Evolutionary conservation across 208 protist species (phyloP).

Genomic region (Trypanosomatidae sp.): DNA sequence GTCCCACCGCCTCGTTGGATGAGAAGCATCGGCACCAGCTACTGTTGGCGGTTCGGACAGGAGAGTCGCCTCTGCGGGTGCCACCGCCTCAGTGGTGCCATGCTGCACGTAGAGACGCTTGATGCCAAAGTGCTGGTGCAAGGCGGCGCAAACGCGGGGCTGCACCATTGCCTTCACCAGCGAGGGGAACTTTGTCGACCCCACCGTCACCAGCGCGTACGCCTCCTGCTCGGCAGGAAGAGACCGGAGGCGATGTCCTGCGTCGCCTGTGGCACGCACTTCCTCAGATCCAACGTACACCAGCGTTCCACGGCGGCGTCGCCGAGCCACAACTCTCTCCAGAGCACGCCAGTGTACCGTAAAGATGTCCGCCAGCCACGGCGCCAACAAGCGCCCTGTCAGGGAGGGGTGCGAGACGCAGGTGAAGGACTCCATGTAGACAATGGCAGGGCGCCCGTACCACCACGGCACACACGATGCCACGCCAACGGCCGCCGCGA

Average conservation of each 20-base stretch:
- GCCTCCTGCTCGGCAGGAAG: neutral
- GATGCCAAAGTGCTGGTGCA: constrained; percentile 50
- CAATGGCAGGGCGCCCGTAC: constrained; percentile 54
- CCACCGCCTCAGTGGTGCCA: constrained; percentile 37
- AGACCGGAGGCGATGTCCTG: neutral
- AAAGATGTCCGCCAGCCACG: constrained; percentile 71
- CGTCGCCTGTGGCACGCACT: neutral
- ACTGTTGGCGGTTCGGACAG: neutral
- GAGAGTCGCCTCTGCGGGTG: constrained; percentile 1
- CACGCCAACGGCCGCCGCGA: constrained; percentile 54
- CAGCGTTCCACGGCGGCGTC: constrained; percentile 30
- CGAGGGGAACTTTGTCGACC: constrained; percentile 80
- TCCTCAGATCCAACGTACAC: constrained; percentile 39
- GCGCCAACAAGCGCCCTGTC: constrained; percentile 67
- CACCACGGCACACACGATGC: constrained; percentile 36
- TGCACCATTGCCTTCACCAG: constrained; percentile 56
- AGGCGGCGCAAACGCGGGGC: constrained; percentile 31
- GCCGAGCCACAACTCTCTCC: constrained; percentile 24
- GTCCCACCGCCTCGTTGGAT: constrained; percentile 11
- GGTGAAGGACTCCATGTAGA: constrained; percentile 91
- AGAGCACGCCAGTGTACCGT: constrained; percentile 80
- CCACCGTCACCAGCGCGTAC: constrained; percentile 88
- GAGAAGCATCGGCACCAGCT: neutral
- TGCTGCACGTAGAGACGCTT: constrained; percentile 74
- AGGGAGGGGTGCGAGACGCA: constrained; percentile 84